Evolutionary conservation across 1,139 yeast genomes (phyloP).

Genomic region (Blastobotrys niveus): DNA sequence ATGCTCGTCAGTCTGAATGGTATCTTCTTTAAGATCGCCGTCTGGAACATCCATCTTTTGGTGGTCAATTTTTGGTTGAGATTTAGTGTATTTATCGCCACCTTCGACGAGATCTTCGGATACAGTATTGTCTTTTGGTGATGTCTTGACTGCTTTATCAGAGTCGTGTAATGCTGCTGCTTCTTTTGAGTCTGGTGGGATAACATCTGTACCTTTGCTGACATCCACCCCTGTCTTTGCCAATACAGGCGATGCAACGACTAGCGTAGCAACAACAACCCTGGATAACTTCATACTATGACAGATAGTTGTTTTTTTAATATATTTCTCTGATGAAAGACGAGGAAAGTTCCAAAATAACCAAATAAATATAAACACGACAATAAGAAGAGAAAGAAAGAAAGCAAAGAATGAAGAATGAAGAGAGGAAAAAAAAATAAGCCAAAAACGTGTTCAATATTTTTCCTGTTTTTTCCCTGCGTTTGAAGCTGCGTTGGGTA

Average conservation of each 20-base stretch:
- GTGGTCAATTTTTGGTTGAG: slow-evolving; percentile 30
- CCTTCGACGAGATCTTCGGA: slow-evolving; percentile 26
- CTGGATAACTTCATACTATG: slow-evolving; percentile 4
- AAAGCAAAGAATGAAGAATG: too few relatives aligned
- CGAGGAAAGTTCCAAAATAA: neutral
- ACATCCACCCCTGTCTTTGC: slow-evolving; percentile 20
- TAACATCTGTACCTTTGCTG: slow-evolving; percentile 29
- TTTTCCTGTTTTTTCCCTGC: too few relatives aligned
- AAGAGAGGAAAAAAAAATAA: too few relatives aligned
- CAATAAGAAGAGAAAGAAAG: neutral
- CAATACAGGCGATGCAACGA: slow-evolving; percentile 2
- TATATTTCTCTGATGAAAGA: neutral
- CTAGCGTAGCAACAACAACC: neutral
- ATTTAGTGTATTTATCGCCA: slow-evolving; percentile 30
- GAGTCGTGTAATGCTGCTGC: slow-evolving; percentile 28
- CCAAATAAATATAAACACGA: neutral
- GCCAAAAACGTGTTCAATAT: too few relatives aligned
- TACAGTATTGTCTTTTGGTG: slow-evolving; percentile 36
- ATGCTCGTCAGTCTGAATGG: slow-evolving; percentile 24
- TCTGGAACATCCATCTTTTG: slow-evolving; percentile 28
- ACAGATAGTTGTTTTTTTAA: neutral
- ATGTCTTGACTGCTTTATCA: slow-evolving; percentile 34
- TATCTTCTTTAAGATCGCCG: slow-evolving; percentile 20
- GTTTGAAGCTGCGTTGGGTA: too few relatives aligned
- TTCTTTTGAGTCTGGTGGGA: slow-evolving; percentile 32